A percentile compares a stretch with the other conserved stretches of the same genome.
Evolutionary conservation across 768 basidiomycete genomes (phyloP).

Genomic region (Tricholoma matsutake): DNA sequence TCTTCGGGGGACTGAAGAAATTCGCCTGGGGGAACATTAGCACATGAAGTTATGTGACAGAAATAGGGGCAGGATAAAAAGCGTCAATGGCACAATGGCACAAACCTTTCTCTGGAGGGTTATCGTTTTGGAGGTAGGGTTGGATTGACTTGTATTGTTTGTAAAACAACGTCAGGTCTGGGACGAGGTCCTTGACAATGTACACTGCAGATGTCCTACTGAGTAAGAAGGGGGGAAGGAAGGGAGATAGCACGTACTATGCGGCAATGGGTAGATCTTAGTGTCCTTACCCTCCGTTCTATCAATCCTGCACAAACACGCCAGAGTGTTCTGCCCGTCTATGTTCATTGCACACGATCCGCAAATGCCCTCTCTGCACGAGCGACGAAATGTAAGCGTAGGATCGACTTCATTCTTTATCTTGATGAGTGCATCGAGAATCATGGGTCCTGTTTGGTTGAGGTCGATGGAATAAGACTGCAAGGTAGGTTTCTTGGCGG

Average conservation of each 20-base stretch:
- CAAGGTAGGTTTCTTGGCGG: constrained; percentile 83
- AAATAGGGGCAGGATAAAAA: neutral
- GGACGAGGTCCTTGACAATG: constrained; percentile 97
- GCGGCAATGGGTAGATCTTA: constrained; percentile 97
- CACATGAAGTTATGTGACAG: too few species aligned
- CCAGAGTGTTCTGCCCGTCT: constrained; percentile 96
- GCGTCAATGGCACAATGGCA: neutral
- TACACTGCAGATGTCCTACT: constrained; percentile 62
- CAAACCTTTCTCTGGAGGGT: constrained; percentile 68
- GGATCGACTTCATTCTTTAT: constrained; percentile 99
- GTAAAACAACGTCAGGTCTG: constrained; percentile 89
- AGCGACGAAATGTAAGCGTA: constrained; percentile 92
- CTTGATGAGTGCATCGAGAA: constrained; percentile 94
- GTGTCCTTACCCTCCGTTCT: constrained; percentile 63
- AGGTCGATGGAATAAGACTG: constrained; percentile 92
- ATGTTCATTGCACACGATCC: constrained; percentile 99
- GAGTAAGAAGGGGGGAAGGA: neutral
- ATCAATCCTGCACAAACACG: constrained; percentile 95
- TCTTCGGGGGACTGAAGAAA: constrained; percentile 89
- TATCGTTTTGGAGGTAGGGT: constrained; percentile 93
- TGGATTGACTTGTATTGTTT: constrained; percentile 99
- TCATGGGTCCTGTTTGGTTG: constrained; percentile 94
- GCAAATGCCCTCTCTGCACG: constrained; percentile 94
- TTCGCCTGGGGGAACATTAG: constrained; percentile 45
- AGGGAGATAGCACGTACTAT: constrained; percentile 62